Percentiles rank a stretch among this genome's conserved stretches.
These are phyloP conservation scores for Nakaseomyces sp. DNA, from an alignment of 1,139 yeast genomes.

Conservation along the genomic window DNA sequence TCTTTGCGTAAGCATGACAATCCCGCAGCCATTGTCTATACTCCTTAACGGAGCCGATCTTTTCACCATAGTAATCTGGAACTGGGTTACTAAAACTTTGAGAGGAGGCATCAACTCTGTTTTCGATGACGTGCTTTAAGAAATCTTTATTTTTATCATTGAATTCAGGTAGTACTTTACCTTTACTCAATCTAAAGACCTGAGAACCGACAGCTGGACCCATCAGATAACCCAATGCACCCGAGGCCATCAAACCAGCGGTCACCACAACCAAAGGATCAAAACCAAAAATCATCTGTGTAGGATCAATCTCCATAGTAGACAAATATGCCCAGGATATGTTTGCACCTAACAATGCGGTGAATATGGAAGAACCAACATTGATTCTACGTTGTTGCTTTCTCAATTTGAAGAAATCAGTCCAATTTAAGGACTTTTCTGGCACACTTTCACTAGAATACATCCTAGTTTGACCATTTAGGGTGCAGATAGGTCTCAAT, in stretches of 20 bases:
- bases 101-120: slow-evolving; percentile 89
- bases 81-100: slow-evolving; percentile 92
- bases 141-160: slow-evolving; percentile 61
- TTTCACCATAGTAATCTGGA: slow-evolving; percentile 96
- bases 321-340: slow-evolving; percentile 70
- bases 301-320: slow-evolving; percentile 73
- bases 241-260: slow-evolving; percentile 58
- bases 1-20: slow-evolving; percentile 82
- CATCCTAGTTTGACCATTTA: neutral
- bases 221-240: slow-evolving; percentile 66
- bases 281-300: slow-evolving; percentile 72
- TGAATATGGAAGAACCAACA: slow-evolving; percentile 53
- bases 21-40: slow-evolving; percentile 96
- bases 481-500: neutral
- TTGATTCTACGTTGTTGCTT: slow-evolving; percentile 68
- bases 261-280: slow-evolving; percentile 77
- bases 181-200: slow-evolving; percentile 51
- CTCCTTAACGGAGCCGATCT: slow-evolving; percentile 74
- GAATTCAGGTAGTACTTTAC: slow-evolving; percentile 40
- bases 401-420: slow-evolving; percentile 65
- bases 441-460: neutral
- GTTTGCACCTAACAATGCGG: slow-evolving; percentile 62
- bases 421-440: slow-evolving; percentile 42
- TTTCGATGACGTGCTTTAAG: slow-evolving; percentile 58
- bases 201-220: slow-evolving; percentile 80